A percentile compares a stretch with the other conserved stretches of the same genome.
Conservation (phyloP, 2,329 filamentous ascomycete species). For the Calycina herbarum region DNA sequence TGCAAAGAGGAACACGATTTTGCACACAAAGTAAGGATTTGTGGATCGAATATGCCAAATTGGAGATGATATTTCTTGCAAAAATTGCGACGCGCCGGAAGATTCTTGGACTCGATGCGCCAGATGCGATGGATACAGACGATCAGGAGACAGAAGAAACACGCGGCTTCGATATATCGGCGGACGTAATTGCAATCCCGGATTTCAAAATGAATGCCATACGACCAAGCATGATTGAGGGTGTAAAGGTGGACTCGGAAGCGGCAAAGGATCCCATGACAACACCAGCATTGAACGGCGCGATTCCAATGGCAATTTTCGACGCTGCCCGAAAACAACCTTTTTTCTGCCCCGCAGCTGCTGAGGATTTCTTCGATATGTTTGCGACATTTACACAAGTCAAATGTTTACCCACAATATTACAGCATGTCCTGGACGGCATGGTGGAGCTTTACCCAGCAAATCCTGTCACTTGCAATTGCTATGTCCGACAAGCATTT, state of each 20-base stretch:
- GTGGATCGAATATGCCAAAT: conserved; percentile 87
- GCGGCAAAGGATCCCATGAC: conserved; percentile 41
- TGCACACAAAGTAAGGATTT: conserved; percentile 72
- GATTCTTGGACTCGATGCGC: conserved; percentile 61
- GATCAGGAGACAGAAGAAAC: conserved; percentile 9
- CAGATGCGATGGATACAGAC: conserved; percentile 45
- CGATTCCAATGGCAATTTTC: conserved; percentile 89
- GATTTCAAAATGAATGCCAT: conserved; percentile 43
- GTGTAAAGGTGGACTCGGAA: conserved; percentile 55
- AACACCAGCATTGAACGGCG: conserved; percentile 86
- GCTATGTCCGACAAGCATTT: conserved; percentile 70
- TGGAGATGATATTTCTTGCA: conserved; percentile 89
- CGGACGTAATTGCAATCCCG: conserved; percentile 59
- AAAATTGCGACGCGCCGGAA: conserved; percentile 75
- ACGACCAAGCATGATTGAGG: conserved; percentile 48
- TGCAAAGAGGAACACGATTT: conserved; percentile 89
- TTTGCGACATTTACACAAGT: conserved; percentile 69
- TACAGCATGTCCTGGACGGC: conserved; percentile 70
- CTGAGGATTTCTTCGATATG: conserved; percentile 77
- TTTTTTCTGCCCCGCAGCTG: conserved; percentile 64
- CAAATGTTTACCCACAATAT: conserved; percentile 63
- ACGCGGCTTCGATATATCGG: conserved; percentile 37
- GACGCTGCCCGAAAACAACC: conserved; percentile 80
- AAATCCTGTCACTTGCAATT: conserved; percentile 65
- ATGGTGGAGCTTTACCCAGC: conserved; percentile 61